phyloP scores from a whole-genome alignment of 2,329 filamentous ascomycete species.

The Leptographium lundbergii region DNA sequence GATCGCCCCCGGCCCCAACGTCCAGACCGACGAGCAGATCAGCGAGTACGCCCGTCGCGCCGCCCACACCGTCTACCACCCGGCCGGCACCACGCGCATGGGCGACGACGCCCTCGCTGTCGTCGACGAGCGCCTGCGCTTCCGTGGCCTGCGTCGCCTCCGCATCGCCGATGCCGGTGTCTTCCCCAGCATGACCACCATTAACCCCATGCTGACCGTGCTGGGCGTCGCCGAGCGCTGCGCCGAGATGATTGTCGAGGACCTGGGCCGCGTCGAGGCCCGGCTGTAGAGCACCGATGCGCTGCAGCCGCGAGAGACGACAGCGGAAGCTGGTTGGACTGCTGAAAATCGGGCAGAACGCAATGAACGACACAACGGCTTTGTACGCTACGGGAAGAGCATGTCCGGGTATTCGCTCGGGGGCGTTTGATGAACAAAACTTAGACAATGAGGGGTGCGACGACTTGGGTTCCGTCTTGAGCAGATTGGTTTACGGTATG shows the following conservation, averaged over 20 bases:
- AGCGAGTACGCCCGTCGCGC: constrained; percentile 12
- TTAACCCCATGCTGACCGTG: constrained; percentile 57
- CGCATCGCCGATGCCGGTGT: constrained; percentile 14
- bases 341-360: neutral
- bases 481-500: too few relatives aligned
- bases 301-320: neutral
- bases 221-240: constrained; percentile 71
- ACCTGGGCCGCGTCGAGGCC: constrained; percentile 28
- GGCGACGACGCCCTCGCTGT: constrained; percentile 11
- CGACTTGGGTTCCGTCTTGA: neutral
- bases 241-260: constrained; percentile 69
- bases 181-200: constrained; percentile 13
- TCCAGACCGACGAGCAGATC: constrained; percentile 37
- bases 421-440: neutral
- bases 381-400: neutral
- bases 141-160: constrained; percentile 22
- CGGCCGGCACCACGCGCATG: constrained; percentile 13
- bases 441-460: neutral
- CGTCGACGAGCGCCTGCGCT: constrained; percentile 12
- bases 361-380: neutral
- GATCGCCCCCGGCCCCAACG: constrained; percentile 50
- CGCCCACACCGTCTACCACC: constrained; percentile 13
- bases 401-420: neutral
- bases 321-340: neutral
- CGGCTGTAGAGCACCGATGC: constrained; percentile 1